These are phyloP conservation scores for Musa itinerans DNA, from an alignment of 176 grass and related monocot genomes.

Conservation along the genomic window DNA sequence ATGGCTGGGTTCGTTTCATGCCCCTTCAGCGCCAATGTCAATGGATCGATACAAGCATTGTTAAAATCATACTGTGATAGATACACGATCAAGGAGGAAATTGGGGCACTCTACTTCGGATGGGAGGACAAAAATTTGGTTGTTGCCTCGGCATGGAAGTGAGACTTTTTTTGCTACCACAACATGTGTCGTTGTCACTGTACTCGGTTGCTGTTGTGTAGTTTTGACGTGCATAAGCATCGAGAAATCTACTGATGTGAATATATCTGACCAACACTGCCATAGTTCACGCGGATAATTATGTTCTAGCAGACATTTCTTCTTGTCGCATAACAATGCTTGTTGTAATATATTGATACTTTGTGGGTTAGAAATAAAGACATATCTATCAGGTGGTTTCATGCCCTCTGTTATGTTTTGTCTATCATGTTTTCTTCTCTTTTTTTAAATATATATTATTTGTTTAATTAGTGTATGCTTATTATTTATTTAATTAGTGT, in stretches of 20 bases:
- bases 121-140: constrained; percentile 86
- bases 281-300: no score
- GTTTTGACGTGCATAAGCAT: background rate
- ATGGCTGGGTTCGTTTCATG: constrained; percentile 78
- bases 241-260: background rate
- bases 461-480: background rate
- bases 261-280: background rate
- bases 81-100: constrained; percentile 73
- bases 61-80: constrained; percentile 69
- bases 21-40: constrained; percentile 55
- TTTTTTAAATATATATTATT: background rate
- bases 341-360: background rate
- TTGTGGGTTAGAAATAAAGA: background rate
- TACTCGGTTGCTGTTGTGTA: background rate
- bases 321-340: no score
- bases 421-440: background rate
- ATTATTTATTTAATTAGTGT: no score
- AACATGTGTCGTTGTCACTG: background rate
- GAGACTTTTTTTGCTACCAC: constrained; percentile 9
- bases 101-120: constrained; percentile 70
- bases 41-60: constrained; percentile 37
- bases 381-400: background rate
- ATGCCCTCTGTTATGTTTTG: background rate
- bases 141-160: constrained; percentile 82
- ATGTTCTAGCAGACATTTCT: no score